Evolutionary conservation across 495 filamentous ascomycete genomes (phyloP).

Genomic region (Astrothelium subdiscretum): DNA sequence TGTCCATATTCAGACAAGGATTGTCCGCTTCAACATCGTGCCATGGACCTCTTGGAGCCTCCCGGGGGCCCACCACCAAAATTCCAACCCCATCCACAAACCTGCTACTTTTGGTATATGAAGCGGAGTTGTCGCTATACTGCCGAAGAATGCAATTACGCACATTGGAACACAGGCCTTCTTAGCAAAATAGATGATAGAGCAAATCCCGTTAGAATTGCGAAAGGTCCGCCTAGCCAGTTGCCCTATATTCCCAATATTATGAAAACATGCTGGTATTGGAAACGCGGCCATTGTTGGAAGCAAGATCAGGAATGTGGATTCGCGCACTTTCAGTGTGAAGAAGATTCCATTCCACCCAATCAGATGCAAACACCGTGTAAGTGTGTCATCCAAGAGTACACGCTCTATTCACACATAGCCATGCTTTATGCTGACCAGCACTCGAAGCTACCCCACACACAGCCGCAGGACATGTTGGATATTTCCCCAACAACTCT

Average conservation of each 20-base stretch:
- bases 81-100: not conserved
- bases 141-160: slow-evolving; percentile 1
- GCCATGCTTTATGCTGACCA: not conserved
- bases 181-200: not conserved
- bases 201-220: not conserved
- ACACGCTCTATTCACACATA: not conserved
- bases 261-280: not conserved
- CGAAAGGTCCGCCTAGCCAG: not conserved
- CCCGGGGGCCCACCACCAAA: not conserved
- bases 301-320: slow-evolving; percentile 1
- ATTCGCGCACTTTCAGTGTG: slow-evolving; percentile 5
- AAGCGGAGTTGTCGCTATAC: not conserved
- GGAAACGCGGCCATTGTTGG: not conserved
- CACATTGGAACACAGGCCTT: slow-evolving; percentile 1
- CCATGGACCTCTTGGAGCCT: not conserved
- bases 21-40: not conserved
- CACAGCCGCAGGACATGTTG: not conserved
- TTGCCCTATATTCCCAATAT: not conserved
- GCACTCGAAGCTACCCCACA: not conserved
- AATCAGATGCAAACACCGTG: not conserved
- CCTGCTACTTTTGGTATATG: slow-evolving; percentile 2
- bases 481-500: not conserved
- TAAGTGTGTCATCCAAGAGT: not conserved
- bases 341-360: not conserved
- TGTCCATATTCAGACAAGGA: not conserved